These are phyloP conservation scores for Chrysosporium keratinophilum DNA, from an alignment of 2,329 filamentous ascomycete genomes.

Conservation along the genomic window DNA sequence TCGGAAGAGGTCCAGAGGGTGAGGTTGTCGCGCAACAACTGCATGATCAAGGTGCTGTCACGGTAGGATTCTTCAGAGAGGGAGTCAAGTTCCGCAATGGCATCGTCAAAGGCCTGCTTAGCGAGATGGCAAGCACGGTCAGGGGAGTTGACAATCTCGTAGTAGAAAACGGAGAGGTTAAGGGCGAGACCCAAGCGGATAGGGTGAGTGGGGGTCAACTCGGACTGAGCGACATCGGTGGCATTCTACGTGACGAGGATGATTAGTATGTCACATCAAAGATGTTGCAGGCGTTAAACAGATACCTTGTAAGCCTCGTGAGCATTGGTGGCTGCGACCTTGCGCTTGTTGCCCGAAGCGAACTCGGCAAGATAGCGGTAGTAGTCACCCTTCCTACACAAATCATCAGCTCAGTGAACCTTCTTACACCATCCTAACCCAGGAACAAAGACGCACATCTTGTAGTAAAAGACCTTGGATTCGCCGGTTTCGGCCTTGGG, in stretches of 20 bases:
- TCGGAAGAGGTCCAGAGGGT: conserved; percentile 97
- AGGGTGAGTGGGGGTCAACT: conserved; percentile 93
- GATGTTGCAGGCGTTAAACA: neutral
- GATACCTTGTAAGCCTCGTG: conserved; percentile 94
- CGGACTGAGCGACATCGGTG: conserved; percentile 95
- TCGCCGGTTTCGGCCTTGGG: conserved; percentile 93
- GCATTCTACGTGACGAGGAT: conserved; percentile 55
- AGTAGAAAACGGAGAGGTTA: conserved; percentile 99
- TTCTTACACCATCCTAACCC: neutral
- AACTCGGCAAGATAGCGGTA: conserved; percentile 94
- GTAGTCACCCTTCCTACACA: conserved; percentile 83
- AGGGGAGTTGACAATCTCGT: conserved; percentile 97
- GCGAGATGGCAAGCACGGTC: conserved; percentile 96
- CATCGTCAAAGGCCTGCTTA: conserved; percentile 98
- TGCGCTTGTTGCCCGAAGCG: conserved; percentile 83
- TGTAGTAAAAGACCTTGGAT: conserved; percentile 99
- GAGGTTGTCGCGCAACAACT: conserved; percentile 94
- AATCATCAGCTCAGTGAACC: conserved; percentile 10
- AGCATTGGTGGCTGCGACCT: conserved; percentile 73
- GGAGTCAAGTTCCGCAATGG: conserved; percentile 96
- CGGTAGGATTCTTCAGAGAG: conserved; percentile 97
- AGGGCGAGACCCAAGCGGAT: conserved; percentile 95
- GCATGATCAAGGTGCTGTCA: conserved; percentile 98
- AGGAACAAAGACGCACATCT: conserved; percentile 60
- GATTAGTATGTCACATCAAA: conserved; percentile 16